These are phyloP conservation scores for Acer yangbiense DNA, from an alignment of 345 rosid genomes.

Conservation along the genomic window DNA sequence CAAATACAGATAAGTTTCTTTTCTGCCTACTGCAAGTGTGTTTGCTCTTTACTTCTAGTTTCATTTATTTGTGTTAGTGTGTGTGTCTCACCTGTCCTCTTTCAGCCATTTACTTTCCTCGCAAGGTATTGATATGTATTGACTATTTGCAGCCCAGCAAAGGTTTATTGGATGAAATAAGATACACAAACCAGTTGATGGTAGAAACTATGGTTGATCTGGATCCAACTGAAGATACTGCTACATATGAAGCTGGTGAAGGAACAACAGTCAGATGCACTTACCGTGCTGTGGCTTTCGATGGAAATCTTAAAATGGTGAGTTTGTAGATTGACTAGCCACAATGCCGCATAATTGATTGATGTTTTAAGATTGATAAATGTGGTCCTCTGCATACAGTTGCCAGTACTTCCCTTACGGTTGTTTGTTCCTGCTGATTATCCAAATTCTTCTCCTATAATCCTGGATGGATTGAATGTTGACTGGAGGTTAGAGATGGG, in stretches of 20 bases:
- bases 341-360: background rate
- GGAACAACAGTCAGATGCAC: conserved; percentile 49
- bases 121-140: background rate
- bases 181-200: conserved; percentile 38
- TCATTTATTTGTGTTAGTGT: too few species aligned
- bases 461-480: conserved; percentile 31
- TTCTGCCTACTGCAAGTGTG: too few species aligned
- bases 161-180: conserved; percentile 40
- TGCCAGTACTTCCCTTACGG: conserved; percentile 39
- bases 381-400: conserved; percentile 27
- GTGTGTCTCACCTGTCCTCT: background rate
- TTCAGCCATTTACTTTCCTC: background rate
- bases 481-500: conserved; percentile 34
- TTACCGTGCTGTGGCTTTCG: conserved; percentile 37
- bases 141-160: conserved; percentile 35
- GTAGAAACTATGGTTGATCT: conserved; percentile 37
- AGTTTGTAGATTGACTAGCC: conserved; percentile 10
- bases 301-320: conserved; percentile 39
- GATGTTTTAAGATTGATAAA: background rate
- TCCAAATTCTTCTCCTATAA: conserved; percentile 47
- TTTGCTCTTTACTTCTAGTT: too few species aligned
- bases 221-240: conserved; percentile 27
- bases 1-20: too few species aligned
- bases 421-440: conserved; percentile 47
- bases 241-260: conserved; percentile 30